A percentile compares a stretch with the other conserved stretches of the same genome.
Evolutionary conservation across 129 eudicot species (phyloP).

Genomic region (Ambrosia trifida): DNA sequence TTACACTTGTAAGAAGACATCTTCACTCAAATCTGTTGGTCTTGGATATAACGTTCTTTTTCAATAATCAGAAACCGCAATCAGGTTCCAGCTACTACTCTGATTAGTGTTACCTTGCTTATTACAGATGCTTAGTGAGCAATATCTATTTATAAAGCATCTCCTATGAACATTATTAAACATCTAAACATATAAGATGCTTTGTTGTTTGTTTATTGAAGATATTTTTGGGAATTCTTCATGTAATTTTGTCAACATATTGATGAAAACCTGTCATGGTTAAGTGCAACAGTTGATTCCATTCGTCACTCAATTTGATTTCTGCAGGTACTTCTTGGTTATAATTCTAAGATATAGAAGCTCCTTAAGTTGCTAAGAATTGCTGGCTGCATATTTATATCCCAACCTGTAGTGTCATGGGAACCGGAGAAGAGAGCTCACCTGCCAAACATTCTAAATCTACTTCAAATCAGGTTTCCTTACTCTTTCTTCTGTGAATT

Average conservation of each 20-base stretch:
- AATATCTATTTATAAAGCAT: constrained; percentile 9
- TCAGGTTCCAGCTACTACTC: not conserved
- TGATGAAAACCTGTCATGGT: not conserved
- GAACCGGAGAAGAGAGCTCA: constrained; percentile 69
- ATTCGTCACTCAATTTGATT: constrained; percentile 14
- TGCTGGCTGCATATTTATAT: constrained; percentile 27
- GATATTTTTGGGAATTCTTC: not conserved
- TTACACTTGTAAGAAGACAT: constrained; percentile 1
- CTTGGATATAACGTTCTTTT: not conserved
- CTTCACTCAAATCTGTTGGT: constrained; percentile 3
- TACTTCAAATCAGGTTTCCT: constrained; percentile 59
- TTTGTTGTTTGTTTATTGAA: not conserved
- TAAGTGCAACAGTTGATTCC: not conserved
- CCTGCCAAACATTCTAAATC: constrained; percentile 71
- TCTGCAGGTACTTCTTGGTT: constrained; percentile 33
- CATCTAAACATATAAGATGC: constrained; percentile 2
- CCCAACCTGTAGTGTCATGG: constrained; percentile 42
- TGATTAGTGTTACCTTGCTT: not conserved
- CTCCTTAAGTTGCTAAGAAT: constrained; percentile 4
- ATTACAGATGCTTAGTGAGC: constrained; percentile 9
- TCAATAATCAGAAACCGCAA: not conserved
- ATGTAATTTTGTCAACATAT: not conserved
- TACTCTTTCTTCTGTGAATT: constrained; percentile 13
- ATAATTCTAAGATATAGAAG: constrained; percentile 12
- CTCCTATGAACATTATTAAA: not conserved